Base-by-base conservation (phyloP, 345 rosid species). In the Lepidium sativum region DNA sequence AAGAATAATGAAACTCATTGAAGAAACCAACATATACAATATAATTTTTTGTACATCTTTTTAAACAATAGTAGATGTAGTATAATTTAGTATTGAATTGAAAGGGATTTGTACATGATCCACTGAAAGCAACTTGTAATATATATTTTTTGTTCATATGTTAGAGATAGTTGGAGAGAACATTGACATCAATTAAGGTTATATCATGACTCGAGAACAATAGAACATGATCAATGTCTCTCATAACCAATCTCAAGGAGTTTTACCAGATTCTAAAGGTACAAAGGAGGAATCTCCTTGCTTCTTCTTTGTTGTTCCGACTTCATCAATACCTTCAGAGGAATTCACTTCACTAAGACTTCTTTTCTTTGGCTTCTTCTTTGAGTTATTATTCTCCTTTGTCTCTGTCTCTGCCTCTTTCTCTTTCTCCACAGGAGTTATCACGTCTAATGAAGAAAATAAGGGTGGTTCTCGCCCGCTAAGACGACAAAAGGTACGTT, bases 381-480 rank as follows among this genome's bases (percentile, higher is more conserved):
- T 76, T 47, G 91, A 82, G 56, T 60, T 76, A 50, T 80, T 49
- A 34, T 69, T 70, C 12, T 58, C 65, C 17, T 74, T 68, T 37
- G 50, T 73, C 54, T 65, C 87, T 15, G 72, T 79, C 25, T 48
- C 87, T 15, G 72, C 79, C 29, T 48, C 81, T 68, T 62, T 77
- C 63, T 59, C 84, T 60, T 67, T 76, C 29, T 59, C 77, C 45
- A 70, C 71, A 20, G 69, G 75, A 47, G 54, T 52, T 65, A 75
- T 86, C 37, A 32, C 55, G 69, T 70, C 72, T 27, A 79, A 72
- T 11, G 64, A 40, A 21, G 92, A 80, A 72, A 80, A 86, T 17
- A 86, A 67, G 5, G 97, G 97, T 20, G 85, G 83, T 45, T 94
- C 99, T 47, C 33, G 77, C 32, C 92, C 96, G 57, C 97, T 90